phyloP scores from a whole-genome alignment of 2,329 filamentous ascomycete genomes.

The Graphilbum ipis-grandicollis region DNA sequence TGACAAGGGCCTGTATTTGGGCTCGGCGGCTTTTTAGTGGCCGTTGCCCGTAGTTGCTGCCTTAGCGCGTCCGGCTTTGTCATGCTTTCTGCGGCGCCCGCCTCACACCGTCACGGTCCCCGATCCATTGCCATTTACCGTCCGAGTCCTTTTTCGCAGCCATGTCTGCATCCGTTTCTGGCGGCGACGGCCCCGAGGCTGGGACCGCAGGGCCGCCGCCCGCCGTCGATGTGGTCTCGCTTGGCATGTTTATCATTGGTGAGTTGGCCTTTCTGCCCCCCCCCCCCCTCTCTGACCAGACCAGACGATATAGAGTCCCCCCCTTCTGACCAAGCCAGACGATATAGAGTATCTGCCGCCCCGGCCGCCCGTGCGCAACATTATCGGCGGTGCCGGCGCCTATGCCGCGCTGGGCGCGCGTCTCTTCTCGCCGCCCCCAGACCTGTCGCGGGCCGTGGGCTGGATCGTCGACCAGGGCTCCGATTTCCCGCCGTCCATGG shows the following conservation, averaged over 20 bases:
- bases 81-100: no score
- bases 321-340: slow-evolving; percentile 35
- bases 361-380: slow-evolving; percentile 48
- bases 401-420: slow-evolving; percentile 81
- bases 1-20: no score
- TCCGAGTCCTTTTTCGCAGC: not conserved
- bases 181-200: no score
- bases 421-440: slow-evolving; percentile 61
- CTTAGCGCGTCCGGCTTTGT: no score
- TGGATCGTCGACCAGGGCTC: slow-evolving; percentile 85
- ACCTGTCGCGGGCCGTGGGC: slow-evolving; percentile 48
- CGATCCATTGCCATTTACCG: no score
- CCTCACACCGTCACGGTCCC: no score
- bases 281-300: not conserved
- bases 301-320: slow-evolving; percentile 90
- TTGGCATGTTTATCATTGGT: slow-evolving; percentile 64
- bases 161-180: not conserved
- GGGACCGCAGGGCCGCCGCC: not conserved
- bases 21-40: no score
- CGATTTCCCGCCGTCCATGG: slow-evolving; percentile 61
- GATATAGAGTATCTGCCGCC: slow-evolving; percentile 75
- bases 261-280: slow-evolving; percentile 12
- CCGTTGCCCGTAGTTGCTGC: no score
- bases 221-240: slow-evolving; percentile 44
- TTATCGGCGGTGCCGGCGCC: slow-evolving; percentile 78